These are phyloP conservation scores for Vanrija humicola DNA, from an alignment of 1,284 basidiomycete species.

Conservation along the genomic window DNA sequence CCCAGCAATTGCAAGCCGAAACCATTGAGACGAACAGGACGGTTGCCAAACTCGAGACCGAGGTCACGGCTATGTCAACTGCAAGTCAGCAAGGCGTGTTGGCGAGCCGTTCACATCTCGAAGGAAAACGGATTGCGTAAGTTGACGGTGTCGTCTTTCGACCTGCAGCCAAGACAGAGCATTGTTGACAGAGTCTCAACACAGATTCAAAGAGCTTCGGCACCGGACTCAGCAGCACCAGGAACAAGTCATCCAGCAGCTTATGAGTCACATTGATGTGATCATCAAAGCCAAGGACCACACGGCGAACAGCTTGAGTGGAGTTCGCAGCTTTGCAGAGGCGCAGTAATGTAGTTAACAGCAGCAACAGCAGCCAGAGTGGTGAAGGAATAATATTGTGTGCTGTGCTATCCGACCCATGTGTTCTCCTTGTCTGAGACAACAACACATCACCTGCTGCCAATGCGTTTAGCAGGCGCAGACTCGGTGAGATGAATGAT, in stretches of 20 bases:
- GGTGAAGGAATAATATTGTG: no score
- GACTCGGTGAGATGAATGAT: no score
- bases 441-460: no score
- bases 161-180: no score
- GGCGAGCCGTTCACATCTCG: slow-evolving; percentile 34
- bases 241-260: slow-evolving; percentile 29
- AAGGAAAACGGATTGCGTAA: slow-evolving; percentile 40
- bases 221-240: slow-evolving; percentile 41
- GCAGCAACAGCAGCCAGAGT: no score
- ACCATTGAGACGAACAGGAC: slow-evolving; percentile 30
- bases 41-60: slow-evolving; percentile 35
- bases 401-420: no score
- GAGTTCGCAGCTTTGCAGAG: slow-evolving; percentile 40
- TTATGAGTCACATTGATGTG: slow-evolving; percentile 39
- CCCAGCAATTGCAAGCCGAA: slow-evolving; percentile 34
- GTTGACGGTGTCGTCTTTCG: slow-evolving; percentile 6
- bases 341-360: slow-evolving; percentile 15
- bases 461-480: no score
- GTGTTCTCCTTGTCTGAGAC: no score
- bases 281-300: slow-evolving; percentile 46
- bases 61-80: slow-evolving; percentile 35
- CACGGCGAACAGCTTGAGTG: slow-evolving; percentile 35
- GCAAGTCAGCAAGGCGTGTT: slow-evolving; percentile 38
- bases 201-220: slow-evolving; percentile 38
- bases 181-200: not conserved